phyloP scores from a whole-genome alignment of 345 rosid genomes.

The Aegle marmelos region DNA sequence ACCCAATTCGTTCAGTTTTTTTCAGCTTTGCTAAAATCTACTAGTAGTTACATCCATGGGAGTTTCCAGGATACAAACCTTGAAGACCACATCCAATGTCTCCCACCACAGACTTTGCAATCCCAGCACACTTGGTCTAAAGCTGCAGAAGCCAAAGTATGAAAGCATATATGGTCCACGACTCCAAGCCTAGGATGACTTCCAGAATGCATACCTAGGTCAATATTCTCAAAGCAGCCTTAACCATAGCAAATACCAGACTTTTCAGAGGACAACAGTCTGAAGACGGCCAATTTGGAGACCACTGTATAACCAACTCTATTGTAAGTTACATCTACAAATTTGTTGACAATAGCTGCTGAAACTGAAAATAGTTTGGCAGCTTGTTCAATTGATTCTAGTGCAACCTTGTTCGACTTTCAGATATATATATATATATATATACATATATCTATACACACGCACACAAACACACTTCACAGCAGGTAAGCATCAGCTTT shows the following conservation, averaged over 20 bases:
- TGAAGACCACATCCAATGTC: slow-evolving; percentile 65
- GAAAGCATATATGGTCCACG: slow-evolving; percentile 91
- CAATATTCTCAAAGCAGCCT: slow-evolving; percentile 65
- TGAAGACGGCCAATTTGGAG: slow-evolving; percentile 36
- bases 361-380: slow-evolving; percentile 58
- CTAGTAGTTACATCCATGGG: background rate
- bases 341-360: slow-evolving; percentile 70
- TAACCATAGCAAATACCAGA: slow-evolving; percentile 74
- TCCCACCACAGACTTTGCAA: slow-evolving; percentile 66
- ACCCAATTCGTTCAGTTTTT: background rate
- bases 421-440: too few species aligned
- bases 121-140: slow-evolving; percentile 55
- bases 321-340: slow-evolving; percentile 70
- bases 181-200: slow-evolving; percentile 93
- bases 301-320: slow-evolving; percentile 85
- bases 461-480: too few species aligned
- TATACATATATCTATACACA: too few species aligned
- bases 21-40: background rate
- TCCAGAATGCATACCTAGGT: slow-evolving; percentile 64
- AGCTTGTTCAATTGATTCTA: slow-evolving; percentile 65
- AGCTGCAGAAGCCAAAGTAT: slow-evolving; percentile 60
- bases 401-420: slow-evolving; percentile 62
- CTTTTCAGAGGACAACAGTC: slow-evolving; percentile 42
- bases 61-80: slow-evolving; percentile 42
- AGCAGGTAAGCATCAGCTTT: slow-evolving; percentile 70